Base-by-base conservation (phyloP, 495 filamentous ascomycete species). In the Lasiosphaeria hispida region DNA sequence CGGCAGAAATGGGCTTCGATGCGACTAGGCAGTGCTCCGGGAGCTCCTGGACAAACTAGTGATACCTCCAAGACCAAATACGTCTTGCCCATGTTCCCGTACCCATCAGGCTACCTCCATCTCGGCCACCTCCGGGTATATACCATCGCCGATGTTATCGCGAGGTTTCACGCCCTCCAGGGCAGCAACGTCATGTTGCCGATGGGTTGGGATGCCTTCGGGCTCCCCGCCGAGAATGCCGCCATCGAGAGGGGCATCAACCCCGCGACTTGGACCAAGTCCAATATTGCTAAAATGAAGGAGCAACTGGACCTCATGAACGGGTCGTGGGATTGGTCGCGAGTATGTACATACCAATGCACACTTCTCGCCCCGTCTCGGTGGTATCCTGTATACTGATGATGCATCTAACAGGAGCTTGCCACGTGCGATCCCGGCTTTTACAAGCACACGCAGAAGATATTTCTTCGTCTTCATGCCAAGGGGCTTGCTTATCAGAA, bases 161-260 rank as follows among this genome's bases (percentile, higher is more conserved):
- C 90, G 13, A 80, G 91, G 11, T 95, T 87, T 63, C 84, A 86
- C 62, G 82, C 80, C 8, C 87, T 96, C 78, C 83, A 85, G 52
- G 91, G 91, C 3, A 77, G 85, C 66, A 73, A 88, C 51, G 91
- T 96, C 34, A 68, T 95, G 18, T 83, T 94, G 50, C 91, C 91
- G 30, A 95, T 96, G 84, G 91, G 90, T 3, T 96, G 91, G 91
- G 91, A 96, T 78, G 90, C 89, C 15, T 95, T 96, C 68, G 91
- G 91, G 3, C 75, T 96, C 41, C 91, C 91, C 8, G 91, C 91
- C 37, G 91, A 96, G 74, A 96, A 96, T 74, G 91, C 91, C 14
- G 91, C 91, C n/a, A 92, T 96, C 58, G 90, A 95, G 73, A 76
- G 87, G 50, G 88, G 89, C 37, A 77, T 93, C 58, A 81, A 90